phyloP scores from a whole-genome alignment of 2,329 filamentous ascomycete genomes.

The Alternaria gaisen region DNA sequence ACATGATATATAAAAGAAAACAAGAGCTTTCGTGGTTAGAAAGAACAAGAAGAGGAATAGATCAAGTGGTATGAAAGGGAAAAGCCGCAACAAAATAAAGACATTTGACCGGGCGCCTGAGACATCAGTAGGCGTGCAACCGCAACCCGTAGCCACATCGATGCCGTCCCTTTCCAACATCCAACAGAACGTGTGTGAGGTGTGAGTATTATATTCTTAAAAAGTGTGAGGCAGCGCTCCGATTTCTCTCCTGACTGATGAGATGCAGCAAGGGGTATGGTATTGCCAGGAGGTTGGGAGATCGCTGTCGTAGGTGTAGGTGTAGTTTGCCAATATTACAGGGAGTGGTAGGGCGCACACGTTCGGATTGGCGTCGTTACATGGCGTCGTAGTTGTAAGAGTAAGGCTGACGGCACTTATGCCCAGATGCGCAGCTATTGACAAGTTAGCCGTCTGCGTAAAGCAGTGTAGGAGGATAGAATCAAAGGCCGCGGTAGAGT shows the following conservation, averaged over 20 bases:
- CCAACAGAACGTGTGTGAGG: conserved; percentile 32
- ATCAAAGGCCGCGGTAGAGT: background rate
- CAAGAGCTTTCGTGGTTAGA: background rate
- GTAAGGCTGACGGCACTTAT: conserved; percentile 43
- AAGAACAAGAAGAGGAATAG: background rate
- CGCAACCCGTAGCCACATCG: no score
- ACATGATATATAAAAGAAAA: conserved; percentile 3
- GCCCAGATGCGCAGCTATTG: conserved; percentile 62
- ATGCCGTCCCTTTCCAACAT: conserved; percentile 14
- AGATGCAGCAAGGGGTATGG: conserved; percentile 41
- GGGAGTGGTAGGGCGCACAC: conserved; percentile 30
- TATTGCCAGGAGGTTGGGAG: conserved; percentile 33
- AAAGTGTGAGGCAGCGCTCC: conserved; percentile 23
- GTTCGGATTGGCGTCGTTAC: conserved; percentile 46
- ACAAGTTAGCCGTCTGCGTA: conserved; percentile 33
- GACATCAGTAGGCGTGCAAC: conserved; percentile 26
- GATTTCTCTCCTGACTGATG: conserved; percentile 30
- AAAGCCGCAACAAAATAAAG: no score
- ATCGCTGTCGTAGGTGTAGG: conserved; percentile 28
- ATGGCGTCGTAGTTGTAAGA: conserved; percentile 36
- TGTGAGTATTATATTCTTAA: conserved; percentile 44
- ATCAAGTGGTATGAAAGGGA: no score
- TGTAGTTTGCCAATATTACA: conserved; percentile 39
- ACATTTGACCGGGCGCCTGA: no score
- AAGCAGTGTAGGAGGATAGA: background rate